A percentile compares a stretch with the other conserved stretches of the same genome.
These are phyloP conservation scores for Cutaneotrichosporon sp. DNA, from an alignment of 1,284 basidiomycete genomes.

Conservation along the genomic window DNA sequence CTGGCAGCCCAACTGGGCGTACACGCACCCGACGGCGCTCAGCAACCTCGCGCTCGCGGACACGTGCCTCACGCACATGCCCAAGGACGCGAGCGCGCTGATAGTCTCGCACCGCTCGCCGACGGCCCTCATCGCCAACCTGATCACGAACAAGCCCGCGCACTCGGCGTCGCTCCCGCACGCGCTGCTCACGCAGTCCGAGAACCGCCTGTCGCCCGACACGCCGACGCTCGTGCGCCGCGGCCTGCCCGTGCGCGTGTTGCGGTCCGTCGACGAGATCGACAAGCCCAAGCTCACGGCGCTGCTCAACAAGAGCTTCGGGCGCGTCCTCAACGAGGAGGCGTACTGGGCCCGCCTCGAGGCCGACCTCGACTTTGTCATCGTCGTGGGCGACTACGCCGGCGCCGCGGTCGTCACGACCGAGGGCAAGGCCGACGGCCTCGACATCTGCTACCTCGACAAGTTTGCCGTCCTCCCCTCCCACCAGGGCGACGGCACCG, in stretches of 20 bases:
- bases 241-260: slow-evolving; percentile 81
- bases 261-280: slow-evolving; percentile 64
- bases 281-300: slow-evolving; percentile 74
- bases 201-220: slow-evolving; percentile 78
- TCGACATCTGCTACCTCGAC: slow-evolving; percentile 85
- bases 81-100: slow-evolving; percentile 85
- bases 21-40: slow-evolving; percentile 81
- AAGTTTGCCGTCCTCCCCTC: slow-evolving; percentile 96
- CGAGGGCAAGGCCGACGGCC: slow-evolving; percentile 57
- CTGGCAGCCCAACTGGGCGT: slow-evolving; percentile 75
- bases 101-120: slow-evolving; percentile 98
- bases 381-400: slow-evolving; percentile 93
- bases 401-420: slow-evolving; percentile 94
- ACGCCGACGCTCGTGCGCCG: slow-evolving; percentile 92
- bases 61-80: slow-evolving; percentile 90
- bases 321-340: slow-evolving; percentile 68
- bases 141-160: slow-evolving; percentile 98
- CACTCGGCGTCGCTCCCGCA: slow-evolving; percentile 94
- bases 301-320: slow-evolving; percentile 86
- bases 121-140: slow-evolving; percentile 90
- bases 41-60: slow-evolving; percentile 84
- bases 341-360: slow-evolving; percentile 80
- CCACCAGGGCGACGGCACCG: slow-evolving; percentile 96
- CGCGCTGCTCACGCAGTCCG: slow-evolving; percentile 75
- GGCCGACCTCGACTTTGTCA: slow-evolving; percentile 81